phyloP scores from a whole-genome alignment of 805 yeast species.

The Yarrowia hollandica region DNA sequence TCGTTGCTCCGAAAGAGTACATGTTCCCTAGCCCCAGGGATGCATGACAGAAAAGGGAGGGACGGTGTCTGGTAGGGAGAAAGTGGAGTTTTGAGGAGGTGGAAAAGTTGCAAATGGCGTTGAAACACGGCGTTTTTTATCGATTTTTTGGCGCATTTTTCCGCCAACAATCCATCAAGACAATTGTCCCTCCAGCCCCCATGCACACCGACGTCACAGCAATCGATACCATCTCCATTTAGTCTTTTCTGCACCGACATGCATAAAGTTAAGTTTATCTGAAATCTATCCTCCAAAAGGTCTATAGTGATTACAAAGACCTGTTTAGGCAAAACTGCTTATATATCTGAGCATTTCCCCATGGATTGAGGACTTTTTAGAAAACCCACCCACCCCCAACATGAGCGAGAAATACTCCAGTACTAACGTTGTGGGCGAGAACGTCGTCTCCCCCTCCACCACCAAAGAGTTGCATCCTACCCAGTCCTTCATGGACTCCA shows the following conservation, averaged over 20 bases:
- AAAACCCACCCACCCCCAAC: not conserved
- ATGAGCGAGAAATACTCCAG: not conserved
- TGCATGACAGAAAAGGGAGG: conserved; percentile 5
- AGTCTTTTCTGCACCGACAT: not conserved
- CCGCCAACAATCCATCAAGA: too few relatives aligned
- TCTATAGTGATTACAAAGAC: not conserved
- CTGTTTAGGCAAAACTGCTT: not conserved
- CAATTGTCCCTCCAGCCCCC: too few relatives aligned
- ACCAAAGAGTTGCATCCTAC: not conserved
- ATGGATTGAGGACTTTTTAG: too few relatives aligned
- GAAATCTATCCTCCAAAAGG: not conserved
- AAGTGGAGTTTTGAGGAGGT: not conserved
- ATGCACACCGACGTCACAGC: conserved; percentile 4
- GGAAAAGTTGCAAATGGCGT: not conserved
- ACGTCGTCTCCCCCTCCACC: not conserved
- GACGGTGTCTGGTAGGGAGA: not conserved
- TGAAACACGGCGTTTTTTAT: too few relatives aligned
- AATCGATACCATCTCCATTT: not conserved
- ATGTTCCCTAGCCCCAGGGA: not conserved
- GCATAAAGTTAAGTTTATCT: conserved; percentile 9
- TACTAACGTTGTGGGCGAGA: not conserved
- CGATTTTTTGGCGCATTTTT: not conserved
- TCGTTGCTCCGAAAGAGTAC: conserved; percentile 23
- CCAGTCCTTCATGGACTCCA: conserved; percentile 19
- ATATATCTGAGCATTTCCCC: not conserved